Percentiles rank a stretch among this genome's conserved stretches.
Evolutionary conservation across 257 asterid genomes (phyloP).

Genomic region (Solanum arcanum): DNA sequence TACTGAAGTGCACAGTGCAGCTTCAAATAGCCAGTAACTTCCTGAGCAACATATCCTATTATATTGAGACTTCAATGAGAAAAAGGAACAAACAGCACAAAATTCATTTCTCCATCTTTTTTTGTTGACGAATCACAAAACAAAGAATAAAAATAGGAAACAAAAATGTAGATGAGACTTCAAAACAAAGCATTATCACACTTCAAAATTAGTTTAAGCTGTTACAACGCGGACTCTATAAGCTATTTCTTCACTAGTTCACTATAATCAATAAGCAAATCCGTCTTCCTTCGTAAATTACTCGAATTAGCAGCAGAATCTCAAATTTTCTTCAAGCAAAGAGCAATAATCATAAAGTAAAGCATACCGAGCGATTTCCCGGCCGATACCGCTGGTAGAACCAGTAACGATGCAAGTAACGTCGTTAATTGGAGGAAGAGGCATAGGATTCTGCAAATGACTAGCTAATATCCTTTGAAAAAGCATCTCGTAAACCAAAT

Average conservation of each 20-base stretch:
- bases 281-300: neutral
- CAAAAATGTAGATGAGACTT: neutral
- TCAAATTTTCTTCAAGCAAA: neutral
- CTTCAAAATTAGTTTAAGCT: neutral
- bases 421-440: slow-evolving; percentile 70
- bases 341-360: neutral
- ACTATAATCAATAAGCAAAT: neutral
- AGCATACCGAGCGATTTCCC: slow-evolving; percentile 64
- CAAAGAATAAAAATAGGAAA: neutral
- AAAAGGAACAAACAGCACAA: neutral
- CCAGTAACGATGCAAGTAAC: slow-evolving; percentile 86
- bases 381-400: slow-evolving; percentile 94
- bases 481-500: slow-evolving; percentile 59
- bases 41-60: neutral
- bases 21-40: neutral
- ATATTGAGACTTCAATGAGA: neutral
- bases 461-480: slow-evolving; percentile 94
- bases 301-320: neutral
- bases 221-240: neutral
- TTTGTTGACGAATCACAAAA: neutral
- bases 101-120: neutral
- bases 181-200: neutral
- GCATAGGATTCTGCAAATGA: slow-evolving; percentile 76
- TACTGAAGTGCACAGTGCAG: neutral
- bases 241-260: neutral